Evolutionary conservation across 208 protist genomes (phyloP), one percentile per base, ranked within the genome.

Genomic region (Trypanosoma caninum): DNA sequence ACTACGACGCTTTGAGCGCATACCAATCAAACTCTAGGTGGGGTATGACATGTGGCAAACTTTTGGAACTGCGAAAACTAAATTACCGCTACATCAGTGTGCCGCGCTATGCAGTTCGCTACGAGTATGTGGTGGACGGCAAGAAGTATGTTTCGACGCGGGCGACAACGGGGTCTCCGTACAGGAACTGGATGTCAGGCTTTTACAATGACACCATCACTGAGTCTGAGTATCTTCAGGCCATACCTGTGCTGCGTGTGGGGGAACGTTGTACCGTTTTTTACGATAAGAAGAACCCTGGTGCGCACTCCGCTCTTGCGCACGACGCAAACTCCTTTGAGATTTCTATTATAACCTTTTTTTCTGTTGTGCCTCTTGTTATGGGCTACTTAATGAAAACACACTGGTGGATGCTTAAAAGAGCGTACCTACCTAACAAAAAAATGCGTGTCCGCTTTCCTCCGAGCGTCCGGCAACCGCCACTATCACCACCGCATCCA

Each of bases 261-360:
- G 83, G 83, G 6, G 84, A 90, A 65, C 72, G 71, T 0, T 94
- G 88, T 76, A 87, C 69, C 20, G 84, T 94, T 10, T 91, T 92
- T 54, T 94, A 94, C 65, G 79, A 89, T 48, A 92, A 91, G 75
- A 83, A 86, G 54, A 76, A 92, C 34, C 78, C 84, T 18, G 69
- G 59, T 10, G 44, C 68, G 10, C 83, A 86, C 63, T 86, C 82
- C 1, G 88, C 88, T 16, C 59, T 94, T 4, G 88, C 88, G 0
- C 84, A 92, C 44, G 88, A 92, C 51, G 88, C 88, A 9, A 94
- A 94, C 68, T 92, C 84, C 3, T 91, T 90, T 65, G 82, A 94
- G 42, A 92, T 94, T 38, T 90, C 84, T 4, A 72, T 94, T 40
- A 41, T 94, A 18, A 66, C 65, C 28, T 94, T 89, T 57, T 60